Evolutionary conservation across 257 asterid species (phyloP), one percentile per base, ranked within the genome.

Genomic region (Solanum raphanifolium): DNA sequence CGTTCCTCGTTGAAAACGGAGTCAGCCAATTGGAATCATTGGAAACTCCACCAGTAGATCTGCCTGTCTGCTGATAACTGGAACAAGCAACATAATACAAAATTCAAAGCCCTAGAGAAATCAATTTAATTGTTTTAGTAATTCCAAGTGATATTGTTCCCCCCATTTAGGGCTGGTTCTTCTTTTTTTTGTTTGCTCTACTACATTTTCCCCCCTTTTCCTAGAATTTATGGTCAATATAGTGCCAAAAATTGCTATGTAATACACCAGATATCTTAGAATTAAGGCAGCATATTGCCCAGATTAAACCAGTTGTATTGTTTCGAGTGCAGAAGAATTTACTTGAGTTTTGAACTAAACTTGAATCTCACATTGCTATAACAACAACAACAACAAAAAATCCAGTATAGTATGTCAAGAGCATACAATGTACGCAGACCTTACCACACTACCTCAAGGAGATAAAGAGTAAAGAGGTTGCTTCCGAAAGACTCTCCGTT

Each of bases 1-100:
- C 93, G 25, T 95, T 96, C 93, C 18, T 96, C 0, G 99, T 96
- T 29, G 98, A 93, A 66, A 91, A 96, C 34, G 99, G 99, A 46
- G 93, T 91, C 38, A 95, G 95, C 0, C 89, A 91, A 81, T 39
- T 92, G 91, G 92, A 95, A 87, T 83, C 91, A 5, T 82, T 95
- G 36, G 94, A 93, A 90, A 88, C 88, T 73, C 95, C 98, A 68
- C 99, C 98, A 0, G 86, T 90, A 20, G 98, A 96, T 89, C 91
- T 93, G 38, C 98, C 98, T 5, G 62, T 89, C 21, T 95, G 98
- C 83, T 92, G 90, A 83, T 82, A 6, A 9, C 60, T 35, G 27
- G 69, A 46, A 55, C 55, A 2, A 15, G 18, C 48, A 11, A 25
- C 83, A 69, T 27, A 9, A 46, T 25, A 69, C 66, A 25, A 41